phyloP scores from a whole-genome alignment of 2,329 filamentous ascomycete genomes.

The Colletotrichum sp. region DNA sequence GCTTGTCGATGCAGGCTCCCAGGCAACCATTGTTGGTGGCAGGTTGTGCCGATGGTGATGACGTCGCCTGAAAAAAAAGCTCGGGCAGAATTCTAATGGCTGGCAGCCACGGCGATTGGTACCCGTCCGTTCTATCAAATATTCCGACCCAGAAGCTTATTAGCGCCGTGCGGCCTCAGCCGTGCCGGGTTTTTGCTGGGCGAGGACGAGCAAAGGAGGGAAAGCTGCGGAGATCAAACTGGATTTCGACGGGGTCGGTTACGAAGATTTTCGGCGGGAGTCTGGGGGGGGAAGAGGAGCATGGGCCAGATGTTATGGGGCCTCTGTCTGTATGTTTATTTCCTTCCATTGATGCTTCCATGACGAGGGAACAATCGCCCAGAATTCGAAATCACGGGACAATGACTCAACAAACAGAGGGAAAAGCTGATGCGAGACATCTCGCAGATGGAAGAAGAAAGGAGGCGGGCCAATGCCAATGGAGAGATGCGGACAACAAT shows the following conservation, averaged over 20 bases:
- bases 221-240: conserved; percentile 1
- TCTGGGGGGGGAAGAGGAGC: neutral
- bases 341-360: neutral
- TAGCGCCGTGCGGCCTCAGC: neutral
- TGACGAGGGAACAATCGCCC: neutral
- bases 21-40: neutral
- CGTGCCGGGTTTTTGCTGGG: neutral
- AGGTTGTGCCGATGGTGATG: neutral
- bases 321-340: neutral
- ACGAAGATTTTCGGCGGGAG: neutral
- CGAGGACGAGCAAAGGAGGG: neutral
- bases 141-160: neutral
- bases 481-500: neutral
- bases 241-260: neutral
- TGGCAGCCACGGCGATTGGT: neutral
- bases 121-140: neutral
- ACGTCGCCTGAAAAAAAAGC: neutral
- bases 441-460: neutral
- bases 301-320: neutral
- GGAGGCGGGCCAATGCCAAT: neutral
- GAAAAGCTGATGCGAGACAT: neutral
- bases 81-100: neutral
- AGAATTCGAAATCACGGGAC: neutral
- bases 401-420: neutral
- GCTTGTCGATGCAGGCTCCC: neutral